Evolutionary conservation across 2,329 filamentous ascomycete genomes (phyloP), one percentile per base, ranked within the genome.

Genomic region (Pseudophaeomoniella oleicola): DNA sequence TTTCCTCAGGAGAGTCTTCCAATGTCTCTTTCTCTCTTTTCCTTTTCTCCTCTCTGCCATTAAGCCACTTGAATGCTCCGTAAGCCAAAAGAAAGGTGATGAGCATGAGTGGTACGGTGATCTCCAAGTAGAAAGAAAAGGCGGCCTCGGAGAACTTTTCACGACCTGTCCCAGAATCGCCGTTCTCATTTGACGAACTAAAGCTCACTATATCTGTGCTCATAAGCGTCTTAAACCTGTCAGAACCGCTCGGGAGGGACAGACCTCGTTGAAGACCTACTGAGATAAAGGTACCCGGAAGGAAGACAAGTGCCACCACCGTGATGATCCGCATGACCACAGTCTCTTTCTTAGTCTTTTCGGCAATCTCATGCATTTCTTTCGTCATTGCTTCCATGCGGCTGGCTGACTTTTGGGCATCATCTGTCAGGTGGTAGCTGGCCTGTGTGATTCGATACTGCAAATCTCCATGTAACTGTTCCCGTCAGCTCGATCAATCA

Each of bases 321-420:
- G 60, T 63, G 35, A 63, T 63, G 11, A 60, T 53, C 13, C 53
- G 46, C 60, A 63, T 64, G 0, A 57, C 58, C 0, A 61, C 52
- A 0, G 60, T 60, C 43, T 63, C 59, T 35, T 53, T 44, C 35
- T 56, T 52, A 0, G 59, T 51, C 39, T 57, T 55, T 16, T 46
- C 35, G 1, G 59, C 56, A 30, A 62, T 48, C 0, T 43, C 38
- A 19, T 57, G 45, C 51, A 54, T 55, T 1, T 47, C 41, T n/a
- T 41, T 16, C 2, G 49, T 53, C 42, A 53, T 50, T 1, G 6
- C 13, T 39, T 55, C 51, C 56, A 58, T 58, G 4, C 50, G 46
- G 9, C 39, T 34, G 2, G 53, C 37, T 9, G 46, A 49, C 2
- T 19, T 29, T 32, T 50, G 45, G 10, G 49, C 42, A 30, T 46